Evolutionary conservation across 2,329 filamentous ascomycete genomes (phyloP), one percentile per base, ranked within the genome.

Genomic region (Ophiocordyceps sinensis): DNA sequence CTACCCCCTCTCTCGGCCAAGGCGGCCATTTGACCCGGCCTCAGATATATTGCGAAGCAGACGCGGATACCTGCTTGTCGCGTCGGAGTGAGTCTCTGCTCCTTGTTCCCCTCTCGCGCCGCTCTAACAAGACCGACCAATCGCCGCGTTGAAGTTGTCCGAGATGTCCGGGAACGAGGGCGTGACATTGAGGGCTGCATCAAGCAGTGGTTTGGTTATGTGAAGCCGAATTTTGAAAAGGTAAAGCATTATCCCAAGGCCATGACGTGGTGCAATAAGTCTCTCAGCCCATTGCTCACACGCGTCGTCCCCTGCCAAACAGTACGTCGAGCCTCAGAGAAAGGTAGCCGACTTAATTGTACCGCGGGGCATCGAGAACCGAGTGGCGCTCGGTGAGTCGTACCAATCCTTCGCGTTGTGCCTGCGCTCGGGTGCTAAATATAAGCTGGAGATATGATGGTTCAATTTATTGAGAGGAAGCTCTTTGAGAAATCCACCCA

Each of bases 161-260:
- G 91, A 54, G 91, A 98, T 62, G 85, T 96, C 19, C 77, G 77
- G 51, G 85, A 94, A 53, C 79, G 91, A 53, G 89, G 85, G 3
- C 76, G 91, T 55, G 89, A 94, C 54, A 83, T 96, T 43, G 84
- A 95, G 56, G 91, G 91, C 34, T 89, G 88, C 54, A 88, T 98
- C 59, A 96, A 96, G 62, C 91, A 98, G 60, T 98, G 91, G 91
- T 95, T 96, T 58, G 68, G 67, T 11, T 98, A 84, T 57, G 91
- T 98, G 36, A 98, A 98, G 62, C 91, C 91, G 3, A 96, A 96
- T 55, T 96, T 93, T 53, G 83, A 89, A 59, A 85, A 82, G 62
- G 73, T 71, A 54, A 42, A 53, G 17, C 10, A 14, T 15, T 2
- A 7, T 21, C 29, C 35, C 15, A 35, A 17, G 17, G 36, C 13